Percentiles rank a stretch among this genome's conserved stretches.
Evolutionary conservation across 2,329 filamentous ascomycete genomes (phyloP).

Genomic region (Scleromitrula shiraiana): DNA sequence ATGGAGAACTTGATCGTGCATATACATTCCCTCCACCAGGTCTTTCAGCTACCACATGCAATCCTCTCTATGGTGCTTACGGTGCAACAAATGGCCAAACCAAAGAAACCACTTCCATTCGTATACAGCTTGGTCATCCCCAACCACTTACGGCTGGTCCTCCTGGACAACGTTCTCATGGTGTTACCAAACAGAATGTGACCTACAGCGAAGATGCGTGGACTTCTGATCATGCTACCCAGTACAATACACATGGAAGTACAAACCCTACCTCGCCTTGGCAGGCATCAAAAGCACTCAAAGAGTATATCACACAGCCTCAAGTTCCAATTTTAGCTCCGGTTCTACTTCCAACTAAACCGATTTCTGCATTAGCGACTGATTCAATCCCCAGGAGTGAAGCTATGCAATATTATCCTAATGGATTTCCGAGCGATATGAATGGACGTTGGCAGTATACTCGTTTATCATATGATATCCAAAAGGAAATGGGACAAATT

Average conservation of each 20-base stretch:
- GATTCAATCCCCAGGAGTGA: conserved; percentile 23
- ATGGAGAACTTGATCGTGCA: conserved; percentile 17
- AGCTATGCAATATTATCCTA: conserved; percentile 25
- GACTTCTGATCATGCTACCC: neutral
- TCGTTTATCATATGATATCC: conserved; percentile 14
- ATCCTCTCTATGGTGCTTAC: conserved; percentile 18
- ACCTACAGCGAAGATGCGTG: conserved; percentile 10
- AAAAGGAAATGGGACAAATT: conserved; percentile 11
- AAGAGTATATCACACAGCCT: neutral
- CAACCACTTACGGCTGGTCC: conserved; percentile 31
- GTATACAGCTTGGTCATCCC: conserved; percentile 22
- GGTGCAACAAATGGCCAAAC: neutral
- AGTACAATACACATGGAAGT: neutral
- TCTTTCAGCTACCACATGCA: conserved; percentile 9
- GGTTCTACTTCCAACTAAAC: neutral
- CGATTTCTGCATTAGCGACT: neutral
- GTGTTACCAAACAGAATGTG: conserved; percentile 8
- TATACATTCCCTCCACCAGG: conserved; percentile 24
- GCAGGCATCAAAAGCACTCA: neutral
- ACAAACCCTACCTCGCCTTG: conserved; percentile 3
- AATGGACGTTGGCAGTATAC: conserved; percentile 14
- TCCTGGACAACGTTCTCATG: conserved; percentile 24
- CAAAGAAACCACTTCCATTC: neutral
- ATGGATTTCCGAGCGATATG: conserved; percentile 22
- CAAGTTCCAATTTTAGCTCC: neutral